These are phyloP conservation scores for Iris pallida DNA, from an alignment of 116 monocot species.

Conservation along the genomic window DNA sequence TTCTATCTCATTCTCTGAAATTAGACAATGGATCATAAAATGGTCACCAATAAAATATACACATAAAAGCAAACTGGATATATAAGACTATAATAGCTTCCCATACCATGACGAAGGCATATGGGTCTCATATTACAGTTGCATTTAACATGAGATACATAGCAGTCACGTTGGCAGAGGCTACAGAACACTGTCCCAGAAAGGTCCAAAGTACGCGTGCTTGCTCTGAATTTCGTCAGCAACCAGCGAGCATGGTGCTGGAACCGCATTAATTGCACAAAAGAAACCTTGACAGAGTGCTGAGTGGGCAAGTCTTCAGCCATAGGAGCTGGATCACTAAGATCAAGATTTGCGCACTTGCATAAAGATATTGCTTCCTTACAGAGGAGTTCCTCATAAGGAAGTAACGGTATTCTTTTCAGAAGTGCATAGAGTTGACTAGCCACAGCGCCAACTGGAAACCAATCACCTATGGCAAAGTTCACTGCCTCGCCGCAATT, in stretches of 20 bases:
- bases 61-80: not conserved
- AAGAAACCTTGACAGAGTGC: constrained; percentile 32
- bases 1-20: constrained; percentile 34
- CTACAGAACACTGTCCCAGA: constrained; percentile 27
- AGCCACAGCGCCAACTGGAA: constrained; percentile 57
- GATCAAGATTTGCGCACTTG: constrained; percentile 7
- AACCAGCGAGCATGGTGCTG: constrained; percentile 47
- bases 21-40: not conserved
- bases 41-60: not conserved
- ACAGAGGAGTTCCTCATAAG: constrained; percentile 74
- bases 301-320: constrained; percentile 23
- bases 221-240: constrained; percentile 37
- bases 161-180: constrained; percentile 66
- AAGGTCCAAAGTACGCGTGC: constrained; percentile 10
- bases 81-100: not conserved
- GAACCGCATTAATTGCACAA: constrained; percentile 54
- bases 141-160: constrained; percentile 62
- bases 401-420: constrained; percentile 58
- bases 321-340: constrained; percentile 1
- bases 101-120: constrained; percentile 69
- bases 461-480: constrained; percentile 83
- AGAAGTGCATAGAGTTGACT: constrained; percentile 67
- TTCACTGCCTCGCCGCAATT: constrained; percentile 92
- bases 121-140: constrained; percentile 45
- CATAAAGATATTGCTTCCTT: constrained; percentile 57